Base-by-base conservation (phyloP, 2,329 filamentous ascomycete genomes). In the Emergomyces pasteurianus region DNA sequence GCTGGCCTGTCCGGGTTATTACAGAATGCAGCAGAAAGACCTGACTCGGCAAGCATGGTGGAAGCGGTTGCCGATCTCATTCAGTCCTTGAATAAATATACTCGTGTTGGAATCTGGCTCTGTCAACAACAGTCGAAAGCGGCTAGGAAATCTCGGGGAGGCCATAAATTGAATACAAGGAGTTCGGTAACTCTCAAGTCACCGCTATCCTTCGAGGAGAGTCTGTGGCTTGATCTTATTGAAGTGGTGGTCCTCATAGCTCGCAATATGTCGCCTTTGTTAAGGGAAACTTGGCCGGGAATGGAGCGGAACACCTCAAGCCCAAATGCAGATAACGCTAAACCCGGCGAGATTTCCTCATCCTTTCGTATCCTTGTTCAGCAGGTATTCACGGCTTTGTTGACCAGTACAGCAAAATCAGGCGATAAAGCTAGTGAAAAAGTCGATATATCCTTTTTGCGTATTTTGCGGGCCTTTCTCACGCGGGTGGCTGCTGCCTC, bases 51-150 rank as follows among this genome's bases (percentile, higher is more conserved):
- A 1, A 81, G 80, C 55, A 80, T 86, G 2, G 82, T 85, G 62
- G 83, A 87, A 64, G 83, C 88, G 0, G 84, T 87, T 0, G 83
- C 87, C 60, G 87, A 92, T 61, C 79, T 96, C 1, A 79, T 96
- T 3, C 83, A 85, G 61, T 86, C 87, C 0, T 77, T 99, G 21
- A 86, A 95, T 63, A 96, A 95, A 71, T 97, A 96, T 74, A 85
- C 87, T 1, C 87, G 91, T 65, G 90, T 99, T 1, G 94, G 95
- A 16, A 92, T 95, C 58, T 99, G 94, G 94, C 79, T 99, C 14
- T 97, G 94, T 67, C 90, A 95, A 73, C 85, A 87, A 1, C 90
- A 96, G 71, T 90, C 84, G 56, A 89, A 87, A 68, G 82, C 81
- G 0, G 74, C 78, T 6, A 71, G 72, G 56, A 69, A 68, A 36